Conservation (phyloP, 2,329 filamentous ascomycete species). For the Ophiostoma australiae region DNA sequence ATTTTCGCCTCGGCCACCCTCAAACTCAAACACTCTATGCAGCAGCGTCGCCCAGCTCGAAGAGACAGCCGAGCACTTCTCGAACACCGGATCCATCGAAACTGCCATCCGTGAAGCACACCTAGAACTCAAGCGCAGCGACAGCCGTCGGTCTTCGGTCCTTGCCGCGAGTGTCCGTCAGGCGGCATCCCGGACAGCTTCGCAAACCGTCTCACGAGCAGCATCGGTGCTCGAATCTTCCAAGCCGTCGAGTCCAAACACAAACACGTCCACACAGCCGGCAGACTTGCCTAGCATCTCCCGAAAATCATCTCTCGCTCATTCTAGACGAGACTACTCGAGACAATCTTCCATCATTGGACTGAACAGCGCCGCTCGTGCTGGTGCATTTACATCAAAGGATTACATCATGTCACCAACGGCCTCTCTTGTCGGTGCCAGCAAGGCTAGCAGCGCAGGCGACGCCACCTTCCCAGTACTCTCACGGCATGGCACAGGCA, state of each 20-base stretch:
- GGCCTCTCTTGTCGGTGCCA: slow-evolving; percentile 55
- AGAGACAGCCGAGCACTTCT: slow-evolving; percentile 68
- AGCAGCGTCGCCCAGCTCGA: slow-evolving; percentile 68
- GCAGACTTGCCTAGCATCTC: neutral
- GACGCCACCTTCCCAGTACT: slow-evolving; percentile 36
- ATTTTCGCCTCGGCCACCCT: slow-evolving; percentile 53
- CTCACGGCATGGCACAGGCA: slow-evolving; percentile 51
- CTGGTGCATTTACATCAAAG: slow-evolving; percentile 65
- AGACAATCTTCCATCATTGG: slow-evolving; percentile 60
- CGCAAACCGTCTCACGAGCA: slow-evolving; percentile 23
- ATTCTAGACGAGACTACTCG: slow-evolving; percentile 30
- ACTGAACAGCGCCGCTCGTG: slow-evolving; percentile 60
- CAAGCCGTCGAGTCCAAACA: neutral
- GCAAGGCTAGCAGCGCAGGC: slow-evolving; percentile 43
- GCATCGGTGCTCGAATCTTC: neutral
- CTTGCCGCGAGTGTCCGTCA: slow-evolving; percentile 45
- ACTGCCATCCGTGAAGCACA: slow-evolving; percentile 71
- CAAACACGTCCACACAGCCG: slow-evolving; percentile 19
- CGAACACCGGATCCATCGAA: slow-evolving; percentile 69
- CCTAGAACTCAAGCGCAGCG: slow-evolving; percentile 63
- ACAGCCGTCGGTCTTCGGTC: slow-evolving; percentile 61
- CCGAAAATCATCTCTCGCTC: neutral
- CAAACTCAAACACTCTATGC: slow-evolving; percentile 38
- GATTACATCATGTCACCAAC: slow-evolving; percentile 64
- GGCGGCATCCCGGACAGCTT: slow-evolving; percentile 26